Conservation (phyloP, 768 basidiomycete genomes). For the Hygrophoropsis aurantiaca region DNA sequence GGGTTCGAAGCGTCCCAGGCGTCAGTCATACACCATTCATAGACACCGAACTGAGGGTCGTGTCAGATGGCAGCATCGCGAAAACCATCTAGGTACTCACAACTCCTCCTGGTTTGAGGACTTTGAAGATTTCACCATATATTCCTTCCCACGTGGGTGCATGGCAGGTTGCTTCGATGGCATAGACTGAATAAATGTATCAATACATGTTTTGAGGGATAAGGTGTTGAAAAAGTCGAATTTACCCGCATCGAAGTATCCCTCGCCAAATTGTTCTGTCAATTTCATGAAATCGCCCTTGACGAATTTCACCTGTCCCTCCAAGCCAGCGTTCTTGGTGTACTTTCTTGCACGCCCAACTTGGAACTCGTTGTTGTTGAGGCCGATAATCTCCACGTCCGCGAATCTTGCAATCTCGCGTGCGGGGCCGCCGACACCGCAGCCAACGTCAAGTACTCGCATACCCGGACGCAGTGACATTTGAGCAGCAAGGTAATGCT, state of each 20-base stretch:
- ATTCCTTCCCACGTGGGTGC: conserved; percentile 96
- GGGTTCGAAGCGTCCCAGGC: conserved; percentile 84
- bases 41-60: conserved; percentile 80
- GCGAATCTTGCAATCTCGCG: conserved; percentile 92
- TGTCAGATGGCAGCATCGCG: not conserved
- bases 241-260: conserved; percentile 91
- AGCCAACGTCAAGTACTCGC: conserved; percentile 97
- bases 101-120: conserved; percentile 93
- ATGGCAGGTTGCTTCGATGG: conserved; percentile 97
- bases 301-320: conserved; percentile 75
- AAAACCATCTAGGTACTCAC: conserved; percentile 47
- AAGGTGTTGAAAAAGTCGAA: conserved; percentile 6
- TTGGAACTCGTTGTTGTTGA: conserved; percentile 98
- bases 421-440: conserved; percentile 97
- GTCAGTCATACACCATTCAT: conserved; percentile 99
- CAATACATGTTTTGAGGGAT: not conserved
- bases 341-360: conserved; percentile 82
- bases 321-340: conserved; percentile 72
- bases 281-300: conserved; percentile 98
- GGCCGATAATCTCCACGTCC: conserved; percentile 78
- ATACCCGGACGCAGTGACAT: conserved; percentile 87
- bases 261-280: conserved; percentile 85
- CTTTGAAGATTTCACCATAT: conserved; percentile 89
- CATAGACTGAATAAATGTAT: conserved; percentile 64
- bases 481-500: conserved; percentile 92